Conservation (phyloP, 2,329 filamentous ascomycete species). For the Paecilomyces niveus region DNA sequence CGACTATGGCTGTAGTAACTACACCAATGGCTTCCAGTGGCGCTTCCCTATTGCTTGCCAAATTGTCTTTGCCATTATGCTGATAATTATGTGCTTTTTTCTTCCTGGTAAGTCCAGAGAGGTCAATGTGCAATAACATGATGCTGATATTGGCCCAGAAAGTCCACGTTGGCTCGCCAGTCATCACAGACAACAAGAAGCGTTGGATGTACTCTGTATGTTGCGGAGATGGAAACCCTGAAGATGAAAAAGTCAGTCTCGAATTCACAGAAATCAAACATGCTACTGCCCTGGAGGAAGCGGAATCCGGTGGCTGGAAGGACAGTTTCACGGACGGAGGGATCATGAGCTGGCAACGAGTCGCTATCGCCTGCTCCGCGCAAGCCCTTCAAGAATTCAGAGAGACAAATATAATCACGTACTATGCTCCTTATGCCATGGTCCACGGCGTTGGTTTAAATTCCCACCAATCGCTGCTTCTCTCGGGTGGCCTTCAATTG, state of each 20-base stretch:
- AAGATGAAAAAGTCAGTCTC: neutral
- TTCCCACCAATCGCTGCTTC: neutral
- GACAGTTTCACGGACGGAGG: slow-evolving; percentile 2
- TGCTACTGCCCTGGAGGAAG: neutral
- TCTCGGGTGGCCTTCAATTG: neutral
- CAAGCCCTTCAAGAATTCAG: neutral
- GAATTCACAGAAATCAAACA: neutral
- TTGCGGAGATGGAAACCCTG: neutral
- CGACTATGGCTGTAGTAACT: slow-evolving; percentile 7
- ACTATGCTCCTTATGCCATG: neutral
- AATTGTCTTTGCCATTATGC: slow-evolving; percentile 2
- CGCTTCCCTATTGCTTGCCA: slow-evolving; percentile 9
- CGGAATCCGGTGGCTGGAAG: neutral
- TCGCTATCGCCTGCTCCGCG: neutral
- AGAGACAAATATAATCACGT: neutral
- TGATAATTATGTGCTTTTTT: neutral
- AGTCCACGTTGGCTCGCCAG: neutral
- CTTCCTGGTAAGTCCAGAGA: neutral
- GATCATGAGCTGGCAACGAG: slow-evolving; percentile 4
- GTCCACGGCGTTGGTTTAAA: neutral
- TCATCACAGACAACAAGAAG: neutral
- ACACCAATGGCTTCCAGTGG: slow-evolving; percentile 7
- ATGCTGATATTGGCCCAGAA: neutral
- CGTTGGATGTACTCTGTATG: neutral
- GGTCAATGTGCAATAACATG: neutral